Evolutionary conservation across 352 stramenopile genomes (phyloP).

Genomic region (Globisporangium spiculum): DNA sequence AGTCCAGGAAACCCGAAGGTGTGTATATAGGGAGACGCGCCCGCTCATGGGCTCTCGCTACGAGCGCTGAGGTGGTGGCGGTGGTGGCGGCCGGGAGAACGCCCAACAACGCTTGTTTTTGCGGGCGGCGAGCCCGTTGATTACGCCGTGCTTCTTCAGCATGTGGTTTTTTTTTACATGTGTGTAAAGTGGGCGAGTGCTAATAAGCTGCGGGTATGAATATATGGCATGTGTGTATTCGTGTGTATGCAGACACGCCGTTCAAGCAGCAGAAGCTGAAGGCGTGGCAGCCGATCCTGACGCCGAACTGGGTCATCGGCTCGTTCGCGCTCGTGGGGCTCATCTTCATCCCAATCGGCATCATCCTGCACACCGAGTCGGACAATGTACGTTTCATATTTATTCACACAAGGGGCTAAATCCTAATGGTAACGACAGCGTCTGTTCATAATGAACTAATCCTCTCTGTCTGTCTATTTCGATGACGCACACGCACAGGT

Average conservation of each 20-base stretch:
- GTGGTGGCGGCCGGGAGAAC: background rate
- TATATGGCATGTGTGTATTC: background rate
- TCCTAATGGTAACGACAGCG: background rate
- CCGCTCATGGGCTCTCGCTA: background rate
- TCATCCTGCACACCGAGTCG: conserved; percentile 84
- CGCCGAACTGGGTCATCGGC: conserved; percentile 94
- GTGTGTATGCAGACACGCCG: conserved; percentile 54
- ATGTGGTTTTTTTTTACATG: background rate
- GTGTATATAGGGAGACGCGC: background rate
- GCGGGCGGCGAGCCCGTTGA: background rate
- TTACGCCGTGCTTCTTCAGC: background rate
- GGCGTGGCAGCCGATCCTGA: conserved; percentile 96
- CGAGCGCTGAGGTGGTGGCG: background rate
- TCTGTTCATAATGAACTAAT: background rate
- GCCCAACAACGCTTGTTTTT: background rate
- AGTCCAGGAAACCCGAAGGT: conserved; percentile 86
- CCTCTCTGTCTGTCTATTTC: background rate
- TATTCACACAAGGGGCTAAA: background rate
- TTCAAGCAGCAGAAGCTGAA: conserved; percentile 91
- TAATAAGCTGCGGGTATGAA: no score
- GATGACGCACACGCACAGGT: conserved; percentile 35
- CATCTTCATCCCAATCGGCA: conserved; percentile 94
- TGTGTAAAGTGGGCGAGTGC: background rate
- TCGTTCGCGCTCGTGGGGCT: conserved; percentile 92
- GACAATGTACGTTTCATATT: conserved; percentile 53